These are phyloP conservation scores for Delonix regia DNA, from an alignment of 306 rosid genomes.

Conservation along the genomic window DNA sequence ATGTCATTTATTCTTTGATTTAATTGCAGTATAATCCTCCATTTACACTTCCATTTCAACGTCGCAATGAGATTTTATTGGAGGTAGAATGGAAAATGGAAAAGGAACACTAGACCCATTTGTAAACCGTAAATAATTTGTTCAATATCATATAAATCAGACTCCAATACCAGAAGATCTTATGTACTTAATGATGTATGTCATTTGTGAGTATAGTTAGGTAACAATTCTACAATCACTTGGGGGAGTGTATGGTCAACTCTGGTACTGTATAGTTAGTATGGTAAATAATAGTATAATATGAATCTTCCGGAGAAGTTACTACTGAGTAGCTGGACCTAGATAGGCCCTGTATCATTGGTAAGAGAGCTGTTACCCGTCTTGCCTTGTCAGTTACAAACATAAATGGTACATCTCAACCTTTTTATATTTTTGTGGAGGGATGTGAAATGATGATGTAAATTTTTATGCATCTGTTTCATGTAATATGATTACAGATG, in stretches of 20 bases:
- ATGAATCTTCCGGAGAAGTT: too few species aligned
- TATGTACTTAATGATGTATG: conserved; percentile 22
- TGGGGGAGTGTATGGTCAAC: not conserved
- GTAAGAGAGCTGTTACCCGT: too few species aligned
- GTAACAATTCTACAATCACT: not conserved
- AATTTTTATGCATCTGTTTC: too few species aligned
- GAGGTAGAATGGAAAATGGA: conserved; percentile 77
- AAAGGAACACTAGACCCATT: conserved; percentile 30
- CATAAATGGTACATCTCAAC: too few species aligned
- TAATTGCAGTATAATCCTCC: conserved; percentile 93
- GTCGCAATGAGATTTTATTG: conserved; percentile 89
- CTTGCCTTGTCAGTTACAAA: too few species aligned
- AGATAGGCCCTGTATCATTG: too few species aligned
- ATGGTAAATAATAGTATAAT: too few species aligned
- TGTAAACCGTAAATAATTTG: conserved; percentile 25
- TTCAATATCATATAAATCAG: conserved; percentile 6
- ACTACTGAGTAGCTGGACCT: too few species aligned
- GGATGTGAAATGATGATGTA: too few species aligned
- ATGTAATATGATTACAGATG: too few species aligned
- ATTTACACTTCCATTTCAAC: conserved; percentile 95
- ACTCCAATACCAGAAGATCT: conserved; percentile 23
- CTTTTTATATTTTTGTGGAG: too few species aligned
- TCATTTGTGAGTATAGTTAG: conserved; percentile 30
- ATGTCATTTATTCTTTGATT: conserved; percentile 32
- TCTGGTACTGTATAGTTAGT: too few species aligned